Base-by-base conservation (phyloP, 2,329 filamentous ascomycete species). In the Xylaria sp. region DNA sequence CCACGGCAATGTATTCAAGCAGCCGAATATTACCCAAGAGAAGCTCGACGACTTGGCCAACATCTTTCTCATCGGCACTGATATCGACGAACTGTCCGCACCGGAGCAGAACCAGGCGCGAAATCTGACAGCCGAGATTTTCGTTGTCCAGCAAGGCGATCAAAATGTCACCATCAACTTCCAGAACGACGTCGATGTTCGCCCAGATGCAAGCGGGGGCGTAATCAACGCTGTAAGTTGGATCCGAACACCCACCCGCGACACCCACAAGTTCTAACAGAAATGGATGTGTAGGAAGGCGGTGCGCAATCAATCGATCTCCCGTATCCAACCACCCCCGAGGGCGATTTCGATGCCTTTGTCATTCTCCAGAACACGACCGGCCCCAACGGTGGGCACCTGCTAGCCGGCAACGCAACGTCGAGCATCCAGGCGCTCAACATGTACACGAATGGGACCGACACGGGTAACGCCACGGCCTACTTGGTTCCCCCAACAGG, bases 1-100 rank as follows among this genome's bases (percentile, higher is more conserved):
- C 58, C 89, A 89, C 61, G 90, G 89, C 62, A 91, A 91, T 65
- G 86, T 92, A n/a, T 92, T 87, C 78, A 92, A 91, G 70, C 82
- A 88, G 57, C 89, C 89, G 1, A 82, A 89, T 54, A 86, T 89
- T 29, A 81, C 80, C 1, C 76, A 84, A 61, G 74, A 76, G 29
- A 89, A 84, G 62, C 74, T 92, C 42, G 81, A 92, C 61, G 77
- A 86, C 37, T 76, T 92, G 2, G 87, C 88, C 52, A 85, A 91
- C 60, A 70, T 84, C 26, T 91, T 92, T 71, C 77, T 92, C 8
- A 80, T 91, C 54, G 86, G 80, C 45, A 84, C 82, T 5, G 78
- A 79, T 50, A 80, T 91, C 34, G 70, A 81, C 8, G 71, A 85
- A 13, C 77, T 92, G 4, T 78, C 82, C 1, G 66, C 78, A 1